Base-by-base conservation (phyloP, 2,329 filamentous ascomycete species). In the Cordyceps farinosa region DNA sequence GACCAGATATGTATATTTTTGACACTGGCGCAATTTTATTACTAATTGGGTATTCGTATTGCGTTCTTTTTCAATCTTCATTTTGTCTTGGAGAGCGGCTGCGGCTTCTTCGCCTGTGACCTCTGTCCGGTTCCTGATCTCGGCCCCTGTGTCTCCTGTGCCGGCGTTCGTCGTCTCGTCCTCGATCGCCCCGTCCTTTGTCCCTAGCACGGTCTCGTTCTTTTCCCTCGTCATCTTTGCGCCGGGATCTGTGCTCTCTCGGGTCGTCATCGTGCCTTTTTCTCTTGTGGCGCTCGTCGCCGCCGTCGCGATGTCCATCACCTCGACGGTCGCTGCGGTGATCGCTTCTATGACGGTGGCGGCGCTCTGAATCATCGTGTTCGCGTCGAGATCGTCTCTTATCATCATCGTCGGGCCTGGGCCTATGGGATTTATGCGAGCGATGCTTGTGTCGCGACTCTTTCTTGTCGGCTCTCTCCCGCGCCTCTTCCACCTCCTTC, bases 401-500 rank as follows among this genome's bases (percentile, higher is more conserved):
- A 6, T 70, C 71, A 29, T 67, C 70, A 6, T 65, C 68, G 4
- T 74, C 71, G 53, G 70, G 70, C 52, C 67, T 72, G 56, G 79
- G 77, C 59, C 78, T 77, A 62, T 82, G 81, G 47, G 76, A 78
- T 36, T 77, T 77, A 52, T 81, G 81, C 64, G 80, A 78, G 63
- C 80, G 74, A 64, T 77, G 77, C 56, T 75, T 78, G 62, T 80
- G 84, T 73, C 70, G 77, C 66, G 78, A 79, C 64, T 80, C 77
- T 67, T 77, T 81, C 69, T 79, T 83, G 15, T 82, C 79, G 63
- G 80, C 69, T 71, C 77, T 71, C 76, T 83, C 81, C 80, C 68
- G 76, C 3, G 91, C 93, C 64, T 85, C 84, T 61, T 90, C 87
- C 13, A 97, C 85, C 73, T 97, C 91, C 73, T 92, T 91, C 76